A percentile compares a stretch with the other conserved stretches of the same genome.
These are phyloP conservation scores for Penicillium mononematosum DNA, from an alignment of 495 filamentous ascomycete genomes.

Conservation along the genomic window DNA sequence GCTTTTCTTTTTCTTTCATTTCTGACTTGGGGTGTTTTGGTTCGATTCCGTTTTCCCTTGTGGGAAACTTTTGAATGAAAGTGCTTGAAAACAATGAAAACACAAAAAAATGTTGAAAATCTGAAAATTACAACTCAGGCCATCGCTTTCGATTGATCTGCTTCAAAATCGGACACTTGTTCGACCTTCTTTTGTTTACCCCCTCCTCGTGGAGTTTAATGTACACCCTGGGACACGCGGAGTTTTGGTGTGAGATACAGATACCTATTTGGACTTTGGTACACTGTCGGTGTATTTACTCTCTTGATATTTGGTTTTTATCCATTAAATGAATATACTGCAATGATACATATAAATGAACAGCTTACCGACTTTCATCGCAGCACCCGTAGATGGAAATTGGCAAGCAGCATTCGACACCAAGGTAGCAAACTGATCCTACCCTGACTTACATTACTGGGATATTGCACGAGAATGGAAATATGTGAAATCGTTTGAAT, in stretches of 20 bases:
- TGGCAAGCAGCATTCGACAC: background rate
- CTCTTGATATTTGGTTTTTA: conserved; percentile 8
- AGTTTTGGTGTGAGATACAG: conserved; percentile 17
- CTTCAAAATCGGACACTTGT: conserved; percentile 10
- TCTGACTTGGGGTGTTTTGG: background rate
- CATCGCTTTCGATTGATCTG: background rate
- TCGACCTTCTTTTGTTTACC: conserved; percentile 6
- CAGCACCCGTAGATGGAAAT: background rate
- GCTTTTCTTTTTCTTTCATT: background rate
- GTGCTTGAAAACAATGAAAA: background rate
- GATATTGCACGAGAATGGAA: background rate
- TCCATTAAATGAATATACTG: conserved; percentile 9
- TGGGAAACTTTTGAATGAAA: background rate
- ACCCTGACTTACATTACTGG: background rate
- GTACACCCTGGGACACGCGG: conserved; percentile 14
- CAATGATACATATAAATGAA: background rate
- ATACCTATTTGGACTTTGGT: conserved; percentile 24
- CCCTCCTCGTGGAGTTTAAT: conserved; percentile 17
- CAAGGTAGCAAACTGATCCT: background rate
- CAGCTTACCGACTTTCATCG: background rate
- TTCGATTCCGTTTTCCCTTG: background rate
- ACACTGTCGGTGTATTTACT: conserved; percentile 16
- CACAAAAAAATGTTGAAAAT: conserved; percentile 20
- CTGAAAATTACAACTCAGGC: background rate
- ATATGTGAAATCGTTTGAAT: conserved; percentile 7